These are phyloP conservation scores for Saccharata proteae DNA, from an alignment of 2,329 filamentous ascomycete genomes.

Conservation along the genomic window DNA sequence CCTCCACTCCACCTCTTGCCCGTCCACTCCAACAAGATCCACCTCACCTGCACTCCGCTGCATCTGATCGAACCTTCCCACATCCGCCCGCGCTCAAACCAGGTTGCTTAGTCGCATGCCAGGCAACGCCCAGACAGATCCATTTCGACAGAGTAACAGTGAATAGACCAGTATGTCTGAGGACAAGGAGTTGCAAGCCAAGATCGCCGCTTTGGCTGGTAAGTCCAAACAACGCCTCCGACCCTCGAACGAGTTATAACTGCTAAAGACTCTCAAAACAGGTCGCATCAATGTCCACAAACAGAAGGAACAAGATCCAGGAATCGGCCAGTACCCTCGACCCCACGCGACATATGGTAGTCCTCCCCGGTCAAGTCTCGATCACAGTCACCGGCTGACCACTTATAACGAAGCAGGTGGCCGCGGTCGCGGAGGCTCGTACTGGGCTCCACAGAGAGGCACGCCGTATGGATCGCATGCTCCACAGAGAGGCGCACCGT, in stretches of 20 bases:
- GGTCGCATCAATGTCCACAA: slow-evolving; percentile 74
- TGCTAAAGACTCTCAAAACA: slow-evolving; percentile 20
- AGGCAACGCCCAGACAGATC: no score
- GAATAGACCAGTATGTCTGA: slow-evolving; percentile 38
- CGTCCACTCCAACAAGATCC: no score
- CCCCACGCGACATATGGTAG: background rate
- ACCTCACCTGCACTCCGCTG: no score
- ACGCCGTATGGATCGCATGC: slow-evolving; percentile 27
- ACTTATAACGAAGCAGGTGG: slow-evolving; percentile 7
- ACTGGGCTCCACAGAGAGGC: slow-evolving; percentile 24
- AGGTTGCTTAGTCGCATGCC: no score
- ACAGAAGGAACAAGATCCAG: slow-evolving; percentile 24
- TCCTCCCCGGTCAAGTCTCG: slow-evolving; percentile 9
- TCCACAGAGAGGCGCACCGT: slow-evolving; percentile 5
- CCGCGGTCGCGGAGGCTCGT: slow-evolving; percentile 9
- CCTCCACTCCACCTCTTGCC: no score
- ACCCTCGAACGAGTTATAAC: slow-evolving; percentile 6
- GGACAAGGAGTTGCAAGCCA: slow-evolving; percentile 42
- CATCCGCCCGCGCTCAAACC: no score
- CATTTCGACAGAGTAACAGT: no score
- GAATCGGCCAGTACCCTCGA: background rate
- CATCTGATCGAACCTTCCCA: no score
- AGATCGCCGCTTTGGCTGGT: slow-evolving; percentile 47
- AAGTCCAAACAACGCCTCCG: slow-evolving; percentile 17
- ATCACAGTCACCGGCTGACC: background rate